Percentiles rank a stretch among this genome's conserved stretches.
These are phyloP conservation scores for Candida chilensis DNA, from an alignment of 805 yeast genomes.

Conservation along the genomic window DNA sequence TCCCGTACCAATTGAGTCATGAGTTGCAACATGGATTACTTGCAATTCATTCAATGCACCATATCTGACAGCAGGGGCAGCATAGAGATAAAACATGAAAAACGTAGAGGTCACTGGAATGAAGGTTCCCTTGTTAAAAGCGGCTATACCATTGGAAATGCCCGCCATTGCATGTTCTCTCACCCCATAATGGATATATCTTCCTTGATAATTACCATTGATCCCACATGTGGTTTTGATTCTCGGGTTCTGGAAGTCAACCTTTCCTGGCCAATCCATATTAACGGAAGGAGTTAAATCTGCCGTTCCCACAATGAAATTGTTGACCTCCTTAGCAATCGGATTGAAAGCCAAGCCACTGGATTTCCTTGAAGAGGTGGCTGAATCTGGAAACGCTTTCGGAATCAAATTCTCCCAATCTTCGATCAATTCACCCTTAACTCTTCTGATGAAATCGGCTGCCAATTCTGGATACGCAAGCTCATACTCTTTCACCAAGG, in stretches of 20 bases:
- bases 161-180: constrained; percentile 24
- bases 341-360: constrained; percentile 17
- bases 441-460: constrained; percentile 12
- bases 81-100: constrained; percentile 28
- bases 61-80: constrained; percentile 42
- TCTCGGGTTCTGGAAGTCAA: constrained; percentile 18
- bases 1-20: constrained; percentile 49
- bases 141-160: constrained; percentile 19
- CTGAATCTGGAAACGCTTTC: constrained; percentile 4
- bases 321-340: constrained; percentile 12
- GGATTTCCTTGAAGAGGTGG: constrained; percentile 15
- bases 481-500: constrained; percentile 9
- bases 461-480: constrained; percentile 15
- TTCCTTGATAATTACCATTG: constrained; percentile 17
- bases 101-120: constrained; percentile 28
- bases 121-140: constrained; percentile 21
- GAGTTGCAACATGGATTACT: constrained; percentile 44
- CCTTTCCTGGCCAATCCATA: constrained; percentile 14
- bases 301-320: constrained; percentile 23
- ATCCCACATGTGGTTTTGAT: constrained; percentile 11
- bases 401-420: constrained; percentile 15
- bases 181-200: constrained; percentile 20
- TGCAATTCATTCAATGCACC: constrained; percentile 36
- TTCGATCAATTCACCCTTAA: constrained; percentile 14
- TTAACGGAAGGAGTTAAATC: constrained; percentile 21